These are phyloP conservation scores for Ilex paraguariensis DNA, from an alignment of 305 asterid species.

Conservation along the genomic window DNA sequence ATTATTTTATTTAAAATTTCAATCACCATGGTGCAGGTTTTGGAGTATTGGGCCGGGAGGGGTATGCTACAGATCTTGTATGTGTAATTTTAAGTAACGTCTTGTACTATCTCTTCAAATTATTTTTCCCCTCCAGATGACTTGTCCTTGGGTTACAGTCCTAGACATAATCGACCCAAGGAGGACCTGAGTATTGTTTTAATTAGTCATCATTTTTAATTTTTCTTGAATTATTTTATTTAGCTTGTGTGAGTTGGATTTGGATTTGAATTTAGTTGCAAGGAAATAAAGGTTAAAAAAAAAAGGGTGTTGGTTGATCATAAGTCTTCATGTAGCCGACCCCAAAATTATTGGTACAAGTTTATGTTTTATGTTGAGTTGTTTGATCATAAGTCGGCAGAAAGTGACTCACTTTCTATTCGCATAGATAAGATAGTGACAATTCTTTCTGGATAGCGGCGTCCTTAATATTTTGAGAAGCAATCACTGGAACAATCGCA, in stretches of 20 bases:
- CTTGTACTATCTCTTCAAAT: conserved; percentile 5
- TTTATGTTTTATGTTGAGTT: no score
- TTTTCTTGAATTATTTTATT: background rate
- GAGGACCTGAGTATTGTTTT: background rate
- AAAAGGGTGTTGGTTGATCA: background rate
- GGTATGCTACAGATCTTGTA: conserved; percentile 99
- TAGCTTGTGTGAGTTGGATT: no score
- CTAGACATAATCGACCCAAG: no score
- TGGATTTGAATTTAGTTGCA: background rate
- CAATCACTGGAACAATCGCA: background rate
- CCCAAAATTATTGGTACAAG: no score
- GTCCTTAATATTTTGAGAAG: background rate
- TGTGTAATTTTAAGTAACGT: conserved; percentile 14
- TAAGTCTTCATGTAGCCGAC: background rate
- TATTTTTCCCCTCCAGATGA: background rate
- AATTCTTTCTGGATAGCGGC: background rate
- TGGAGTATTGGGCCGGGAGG: conserved; percentile 93
- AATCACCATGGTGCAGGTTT: conserved; percentile 50
- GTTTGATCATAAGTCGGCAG: no score
- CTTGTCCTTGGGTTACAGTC: background rate
- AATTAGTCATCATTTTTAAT: background rate
- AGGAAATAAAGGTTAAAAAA: background rate
- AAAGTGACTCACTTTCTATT: no score
- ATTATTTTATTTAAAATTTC: conserved; percentile 13
- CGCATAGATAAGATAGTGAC: no score